phyloP scores from a whole-genome alignment of 495 filamentous ascomycete species.

The Aspergillus mulundensis region DNA sequence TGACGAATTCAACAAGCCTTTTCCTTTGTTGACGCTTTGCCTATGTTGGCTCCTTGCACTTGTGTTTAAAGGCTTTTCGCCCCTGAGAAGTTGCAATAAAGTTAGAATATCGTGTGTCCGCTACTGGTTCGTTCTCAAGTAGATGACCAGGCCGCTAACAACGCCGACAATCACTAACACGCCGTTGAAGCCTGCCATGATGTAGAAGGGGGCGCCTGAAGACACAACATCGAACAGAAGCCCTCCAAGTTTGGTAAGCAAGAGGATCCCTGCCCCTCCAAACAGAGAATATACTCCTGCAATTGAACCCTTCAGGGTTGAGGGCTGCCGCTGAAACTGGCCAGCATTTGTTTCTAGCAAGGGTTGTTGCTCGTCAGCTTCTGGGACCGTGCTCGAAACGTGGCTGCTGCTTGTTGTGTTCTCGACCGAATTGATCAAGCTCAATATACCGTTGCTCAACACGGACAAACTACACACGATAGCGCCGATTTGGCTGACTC shows the following conservation, averaged over 20 bases:
- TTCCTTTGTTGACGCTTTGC: no score
- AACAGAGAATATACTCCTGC: constrained; percentile 89
- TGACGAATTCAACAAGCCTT: no score
- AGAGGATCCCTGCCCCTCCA: constrained; percentile 84
- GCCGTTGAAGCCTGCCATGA: constrained; percentile 86
- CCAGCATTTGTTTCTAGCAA: constrained; percentile 23
- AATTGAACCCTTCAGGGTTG: constrained; percentile 81
- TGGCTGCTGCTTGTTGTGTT: constrained; percentile 8
- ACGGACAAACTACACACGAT: constrained; percentile 91
- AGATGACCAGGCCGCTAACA: constrained; percentile 27
- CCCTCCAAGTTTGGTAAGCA: constrained; percentile 91
- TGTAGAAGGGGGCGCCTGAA: constrained; percentile 77
- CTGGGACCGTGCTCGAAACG: constrained; percentile 3
- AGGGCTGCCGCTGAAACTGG: constrained; percentile 27
- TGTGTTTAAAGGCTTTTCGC: no score
- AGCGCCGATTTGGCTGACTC: constrained; percentile 87
- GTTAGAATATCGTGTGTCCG: no score
- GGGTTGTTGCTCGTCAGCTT: constrained; percentile 31
- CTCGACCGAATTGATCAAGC: constrained; percentile 19
- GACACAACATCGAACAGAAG: constrained; percentile 69
- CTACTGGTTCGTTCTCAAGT: constrained; percentile 3
- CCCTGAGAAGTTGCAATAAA: no score
- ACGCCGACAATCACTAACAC: constrained; percentile 58
- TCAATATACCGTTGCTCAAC: constrained; percentile 71
- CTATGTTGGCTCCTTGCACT: no score